Evolutionary conservation across 768 basidiomycete genomes (phyloP).

Genomic region (Pleurotus tuoliensis): DNA sequence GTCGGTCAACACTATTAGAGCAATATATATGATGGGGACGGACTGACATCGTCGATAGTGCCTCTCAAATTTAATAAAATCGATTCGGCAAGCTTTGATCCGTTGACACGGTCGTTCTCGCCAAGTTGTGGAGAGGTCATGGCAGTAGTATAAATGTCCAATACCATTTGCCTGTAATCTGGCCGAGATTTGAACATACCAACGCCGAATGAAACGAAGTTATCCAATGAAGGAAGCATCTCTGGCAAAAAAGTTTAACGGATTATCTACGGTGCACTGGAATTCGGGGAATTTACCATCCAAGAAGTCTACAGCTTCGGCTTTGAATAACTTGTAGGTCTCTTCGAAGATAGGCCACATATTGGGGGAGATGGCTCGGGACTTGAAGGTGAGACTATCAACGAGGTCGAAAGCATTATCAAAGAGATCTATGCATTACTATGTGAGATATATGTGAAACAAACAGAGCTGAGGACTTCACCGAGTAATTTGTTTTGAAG

Average conservation of each 20-base stretch:
- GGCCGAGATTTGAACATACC: slow-evolving; percentile 68
- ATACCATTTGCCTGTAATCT: slow-evolving; percentile 74
- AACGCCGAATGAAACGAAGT: slow-evolving; percentile 81
- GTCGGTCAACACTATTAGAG: slow-evolving; percentile 4
- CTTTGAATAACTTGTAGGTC: slow-evolving; percentile 80
- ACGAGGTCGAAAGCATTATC: slow-evolving; percentile 86
- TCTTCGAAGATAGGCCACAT: slow-evolving; percentile 89
- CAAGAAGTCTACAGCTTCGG: slow-evolving; percentile 80
- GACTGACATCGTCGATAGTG: slow-evolving; percentile 68
- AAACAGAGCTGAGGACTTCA: slow-evolving; percentile 23
- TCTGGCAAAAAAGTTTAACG: slow-evolving; percentile 35
- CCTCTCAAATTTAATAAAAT: slow-evolving; percentile 78
- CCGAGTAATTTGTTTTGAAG: slow-evolving; percentile 76
- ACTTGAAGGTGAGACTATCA: slow-evolving; percentile 81
- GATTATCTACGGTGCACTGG: background rate
- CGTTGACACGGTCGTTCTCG: slow-evolving; percentile 80
- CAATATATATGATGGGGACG: background rate
- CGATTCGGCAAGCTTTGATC: slow-evolving; percentile 82
- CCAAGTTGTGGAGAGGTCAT: slow-evolving; percentile 71
- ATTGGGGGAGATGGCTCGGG: slow-evolving; percentile 66
- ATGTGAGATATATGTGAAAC: slow-evolving; percentile 2
- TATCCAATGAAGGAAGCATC: slow-evolving; percentile 86
- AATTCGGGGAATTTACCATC: slow-evolving; percentile 52
- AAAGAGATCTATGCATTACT: slow-evolving; percentile 57
- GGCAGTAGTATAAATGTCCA: slow-evolving; percentile 80